A percentile compares a stretch with the other conserved stretches of the same genome.
Evolutionary conservation across 805 yeast species (phyloP).

Genomic region (Ogataea kodamae): DNA sequence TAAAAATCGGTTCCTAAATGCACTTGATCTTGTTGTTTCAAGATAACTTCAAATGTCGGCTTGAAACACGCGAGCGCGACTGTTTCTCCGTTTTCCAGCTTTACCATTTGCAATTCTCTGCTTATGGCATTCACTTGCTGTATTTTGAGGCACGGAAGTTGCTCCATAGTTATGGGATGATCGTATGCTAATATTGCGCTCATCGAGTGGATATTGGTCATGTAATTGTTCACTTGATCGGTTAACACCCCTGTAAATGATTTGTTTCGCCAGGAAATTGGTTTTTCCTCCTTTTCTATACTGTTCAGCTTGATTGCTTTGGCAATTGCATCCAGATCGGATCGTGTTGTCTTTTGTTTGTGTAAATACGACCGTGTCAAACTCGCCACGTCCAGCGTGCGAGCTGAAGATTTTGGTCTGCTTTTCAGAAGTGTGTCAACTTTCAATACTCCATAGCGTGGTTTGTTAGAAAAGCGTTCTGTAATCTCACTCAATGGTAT

Average conservation of each 20-base stretch:
- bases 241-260: conserved; percentile 15
- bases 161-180: conserved; percentile 13
- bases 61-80: conserved; percentile 17
- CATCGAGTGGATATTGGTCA: conserved; percentile 16
- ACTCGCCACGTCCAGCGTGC: conserved; percentile 8
- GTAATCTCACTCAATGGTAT: conserved; percentile 15
- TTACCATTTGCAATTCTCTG: conserved; percentile 6
- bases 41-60: conserved; percentile 4
- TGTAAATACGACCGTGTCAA: conserved; percentile 11
- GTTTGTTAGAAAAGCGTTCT: conserved; percentile 2
- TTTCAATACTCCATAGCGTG: conserved; percentile 1
- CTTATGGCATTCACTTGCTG: conserved; percentile 4
- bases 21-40: conserved; percentile 13
- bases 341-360: conserved; percentile 2
- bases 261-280: conserved; percentile 1
- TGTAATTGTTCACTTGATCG: conserved; percentile 14
- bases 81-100: conserved; percentile 2
- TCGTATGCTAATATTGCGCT: conserved; percentile 17
- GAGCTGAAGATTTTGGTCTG: conserved; percentile 1
- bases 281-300: background rate
- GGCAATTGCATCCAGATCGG: conserved; percentile 9
- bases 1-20: conserved; percentile 18
- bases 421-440: background rate
- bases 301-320: conserved; percentile 3
- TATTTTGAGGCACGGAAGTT: conserved; percentile 1